Conservation (phyloP, 305 asterid genomes). For the Fraxinus angustifolia region DNA sequence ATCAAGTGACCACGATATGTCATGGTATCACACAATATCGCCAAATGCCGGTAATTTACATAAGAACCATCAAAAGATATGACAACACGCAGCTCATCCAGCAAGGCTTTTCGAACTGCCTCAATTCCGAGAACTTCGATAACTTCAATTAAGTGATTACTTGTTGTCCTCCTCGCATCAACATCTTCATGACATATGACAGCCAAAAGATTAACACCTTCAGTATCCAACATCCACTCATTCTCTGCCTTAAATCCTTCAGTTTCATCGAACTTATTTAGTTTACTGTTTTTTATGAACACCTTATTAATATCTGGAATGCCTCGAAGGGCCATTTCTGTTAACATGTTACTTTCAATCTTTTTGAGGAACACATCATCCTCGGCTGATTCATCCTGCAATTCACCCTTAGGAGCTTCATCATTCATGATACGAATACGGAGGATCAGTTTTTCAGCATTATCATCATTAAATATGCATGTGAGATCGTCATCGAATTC, state of each 20-base stretch:
- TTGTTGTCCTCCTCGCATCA: conserved; percentile 83
- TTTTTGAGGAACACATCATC: conserved; percentile 96
- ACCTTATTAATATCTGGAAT: conserved; percentile 96
- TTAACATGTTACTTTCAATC: conserved; percentile 96
- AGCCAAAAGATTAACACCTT: conserved; percentile 93
- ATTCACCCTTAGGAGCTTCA: conserved; percentile 93
- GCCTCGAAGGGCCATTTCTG: conserved; percentile 98
- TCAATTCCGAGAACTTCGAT: conserved; percentile 96
- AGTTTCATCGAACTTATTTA: conserved; percentile 67
- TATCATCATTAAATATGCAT: conserved; percentile 92
- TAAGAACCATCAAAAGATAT: conserved; percentile 97
- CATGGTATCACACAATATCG: conserved; percentile 95
- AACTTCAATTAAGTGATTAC: conserved; percentile 94
- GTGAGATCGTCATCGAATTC: conserved; percentile 91
- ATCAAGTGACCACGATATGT: conserved; percentile 97
- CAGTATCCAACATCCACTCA: conserved; percentile 98
- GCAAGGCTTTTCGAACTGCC: conserved; percentile 85
- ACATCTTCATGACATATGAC: conserved; percentile 93
- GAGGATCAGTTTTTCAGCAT: conserved; percentile 92
- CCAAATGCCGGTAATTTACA: conserved; percentile 90
- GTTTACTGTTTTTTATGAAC: conserved; percentile 77
- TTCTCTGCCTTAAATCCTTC: conserved; percentile 91
- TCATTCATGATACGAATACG: conserved; percentile 99
- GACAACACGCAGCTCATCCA: conserved; percentile 93
- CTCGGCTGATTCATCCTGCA: conserved; percentile 86